Evolutionary conservation across 371 early-diverging fungal species (phyloP).

Genomic region (Dichotomocladium elegans): DNA sequence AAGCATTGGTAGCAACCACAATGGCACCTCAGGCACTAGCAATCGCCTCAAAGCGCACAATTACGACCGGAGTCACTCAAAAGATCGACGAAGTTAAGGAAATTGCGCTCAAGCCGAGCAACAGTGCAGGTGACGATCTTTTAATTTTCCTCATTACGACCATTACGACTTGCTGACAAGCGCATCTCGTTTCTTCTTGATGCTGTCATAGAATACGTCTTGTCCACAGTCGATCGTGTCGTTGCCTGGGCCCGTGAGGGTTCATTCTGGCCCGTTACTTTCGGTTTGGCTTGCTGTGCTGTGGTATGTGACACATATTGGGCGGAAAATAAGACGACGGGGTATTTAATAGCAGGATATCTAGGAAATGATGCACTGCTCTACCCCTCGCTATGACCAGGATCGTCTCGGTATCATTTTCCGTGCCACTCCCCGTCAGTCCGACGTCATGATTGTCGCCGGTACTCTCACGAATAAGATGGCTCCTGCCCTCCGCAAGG

Average conservation of each 20-base stretch:
- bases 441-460: constrained; percentile 98
- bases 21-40: constrained; percentile 25
- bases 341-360: neutral
- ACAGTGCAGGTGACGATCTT: constrained; percentile 34
- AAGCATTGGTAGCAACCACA: constrained; percentile 21
- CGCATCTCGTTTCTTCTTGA: too few relatives aligned
- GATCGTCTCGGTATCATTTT: constrained; percentile 97
- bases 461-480: constrained; percentile 98
- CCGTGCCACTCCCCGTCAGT: constrained; percentile 97
- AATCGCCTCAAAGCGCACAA: constrained; percentile 25
- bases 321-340: neutral
- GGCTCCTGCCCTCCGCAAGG: constrained; percentile 96
- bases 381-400: constrained; percentile 96
- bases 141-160: neutral
- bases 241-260: constrained; percentile 93
- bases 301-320: constrained; percentile 34
- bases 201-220: constrained; percentile 56
- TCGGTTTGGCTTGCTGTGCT: constrained; percentile 98
- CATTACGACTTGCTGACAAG: too few relatives aligned
- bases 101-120: constrained; percentile 42
- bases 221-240: constrained; percentile 87
- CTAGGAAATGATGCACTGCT: constrained; percentile 97
- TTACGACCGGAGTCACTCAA: constrained; percentile 44
- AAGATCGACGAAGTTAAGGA: constrained; percentile 50
- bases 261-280: constrained; percentile 97